phyloP scores from a whole-genome alignment of 305 asterid genomes.

The Solanum hybrid region DNA sequence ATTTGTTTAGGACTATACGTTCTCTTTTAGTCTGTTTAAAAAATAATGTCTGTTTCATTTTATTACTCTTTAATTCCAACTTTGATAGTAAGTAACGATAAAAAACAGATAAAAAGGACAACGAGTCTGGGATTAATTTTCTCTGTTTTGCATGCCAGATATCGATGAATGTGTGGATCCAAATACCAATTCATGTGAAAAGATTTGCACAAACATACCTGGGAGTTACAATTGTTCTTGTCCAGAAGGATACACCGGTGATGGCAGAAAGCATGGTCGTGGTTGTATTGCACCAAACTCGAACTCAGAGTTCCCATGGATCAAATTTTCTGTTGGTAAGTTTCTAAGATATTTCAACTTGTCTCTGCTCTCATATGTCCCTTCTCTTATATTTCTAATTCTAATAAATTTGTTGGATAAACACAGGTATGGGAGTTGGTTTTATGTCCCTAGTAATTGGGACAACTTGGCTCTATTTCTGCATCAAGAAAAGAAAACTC shows the following conservation, averaged over 20 bases:
- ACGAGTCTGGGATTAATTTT: neutral
- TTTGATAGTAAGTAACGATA: neutral
- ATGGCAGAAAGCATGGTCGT: slow-evolving; percentile 37
- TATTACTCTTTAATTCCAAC: neutral
- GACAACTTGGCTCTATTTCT: slow-evolving; percentile 43
- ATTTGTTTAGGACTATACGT: neutral
- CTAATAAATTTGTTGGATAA: neutral
- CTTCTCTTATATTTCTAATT: neutral
- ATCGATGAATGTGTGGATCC: slow-evolving; percentile 29
- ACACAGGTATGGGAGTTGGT: slow-evolving; percentile 61
- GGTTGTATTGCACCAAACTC: slow-evolving; percentile 28
- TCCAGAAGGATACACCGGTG: slow-evolving; percentile 38
- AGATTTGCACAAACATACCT: slow-evolving; percentile 29
- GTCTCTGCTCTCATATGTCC: neutral
- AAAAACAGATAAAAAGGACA: neutral
- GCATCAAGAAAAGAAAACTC: slow-evolving; percentile 41
- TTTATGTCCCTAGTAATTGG: slow-evolving; percentile 36
- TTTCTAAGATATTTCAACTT: neutral
- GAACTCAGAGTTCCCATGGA: slow-evolving; percentile 33
- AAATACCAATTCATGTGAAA: slow-evolving; percentile 27
- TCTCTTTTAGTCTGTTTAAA: neutral
- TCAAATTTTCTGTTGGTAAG: slow-evolving; percentile 57
- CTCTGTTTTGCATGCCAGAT: slow-evolving; percentile 16
- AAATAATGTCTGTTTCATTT: neutral
- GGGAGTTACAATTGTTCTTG: slow-evolving; percentile 52